phyloP scores from a whole-genome alignment of 768 basidiomycete genomes.

The Guyanaporus albipodus region DNA sequence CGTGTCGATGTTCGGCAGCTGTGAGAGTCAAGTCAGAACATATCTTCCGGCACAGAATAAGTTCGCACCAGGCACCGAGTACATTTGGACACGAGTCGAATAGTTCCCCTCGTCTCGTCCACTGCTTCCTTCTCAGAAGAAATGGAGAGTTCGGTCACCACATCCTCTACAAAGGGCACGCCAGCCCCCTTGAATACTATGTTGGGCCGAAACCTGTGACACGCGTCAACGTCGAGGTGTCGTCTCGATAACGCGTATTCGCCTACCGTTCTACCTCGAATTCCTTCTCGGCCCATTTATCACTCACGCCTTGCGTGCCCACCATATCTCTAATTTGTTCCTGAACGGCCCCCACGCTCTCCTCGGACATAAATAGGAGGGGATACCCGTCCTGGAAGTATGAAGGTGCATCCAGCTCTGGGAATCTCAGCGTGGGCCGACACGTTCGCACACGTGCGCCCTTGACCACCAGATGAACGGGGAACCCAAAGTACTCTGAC shows the following conservation, averaged over 20 bases:
- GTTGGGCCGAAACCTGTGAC: slow-evolving; percentile 68
- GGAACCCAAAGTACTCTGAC: slow-evolving; percentile 56
- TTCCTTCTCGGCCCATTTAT: slow-evolving; percentile 49
- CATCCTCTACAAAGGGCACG: slow-evolving; percentile 68
- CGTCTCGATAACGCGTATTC: neutral
- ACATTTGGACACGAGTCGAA: slow-evolving; percentile 66
- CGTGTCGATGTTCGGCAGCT: slow-evolving; percentile 74
- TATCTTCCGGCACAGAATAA: slow-evolving; percentile 1
- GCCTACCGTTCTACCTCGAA: slow-evolving; percentile 58
- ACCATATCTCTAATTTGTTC: slow-evolving; percentile 43
- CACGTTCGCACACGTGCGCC: slow-evolving; percentile 53
- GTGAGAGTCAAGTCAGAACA: slow-evolving; percentile 11
- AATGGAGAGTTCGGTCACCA: slow-evolving; percentile 59
- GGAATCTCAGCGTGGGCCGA: slow-evolving; percentile 50
- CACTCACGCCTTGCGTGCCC: slow-evolving; percentile 45
- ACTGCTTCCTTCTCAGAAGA: slow-evolving; percentile 32
- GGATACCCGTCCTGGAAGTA: slow-evolving; percentile 73
- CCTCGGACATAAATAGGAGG: slow-evolving; percentile 60
- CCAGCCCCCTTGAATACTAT: slow-evolving; percentile 63
- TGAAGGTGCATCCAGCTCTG: slow-evolving; percentile 51
- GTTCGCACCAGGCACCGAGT: slow-evolving; percentile 64
- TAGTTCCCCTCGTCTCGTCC: slow-evolving; percentile 19
- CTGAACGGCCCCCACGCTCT: slow-evolving; percentile 55
- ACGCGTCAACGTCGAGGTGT: slow-evolving; percentile 1
- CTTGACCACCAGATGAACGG: slow-evolving; percentile 65